Percentiles rank a stretch among this genome's conserved stretches.
Evolutionary conservation across 2,329 filamentous ascomycete species (phyloP).

Genomic region (Aspergillus sojae): DNA sequence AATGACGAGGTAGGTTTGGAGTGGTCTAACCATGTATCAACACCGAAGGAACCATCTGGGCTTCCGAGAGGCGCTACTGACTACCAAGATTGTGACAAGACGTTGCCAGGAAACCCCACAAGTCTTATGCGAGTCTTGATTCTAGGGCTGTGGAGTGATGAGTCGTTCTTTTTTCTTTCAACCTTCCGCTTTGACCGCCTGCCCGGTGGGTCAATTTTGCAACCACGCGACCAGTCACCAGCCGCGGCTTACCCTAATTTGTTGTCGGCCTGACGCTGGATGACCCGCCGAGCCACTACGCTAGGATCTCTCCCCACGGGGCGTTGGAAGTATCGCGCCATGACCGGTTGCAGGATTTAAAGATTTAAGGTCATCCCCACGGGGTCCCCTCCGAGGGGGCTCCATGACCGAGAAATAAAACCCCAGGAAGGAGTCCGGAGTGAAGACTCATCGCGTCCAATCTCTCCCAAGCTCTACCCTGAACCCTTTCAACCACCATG

Average conservation of each 20-base stretch:
- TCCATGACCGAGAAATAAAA: background rate
- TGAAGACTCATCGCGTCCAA: background rate
- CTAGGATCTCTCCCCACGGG: background rate
- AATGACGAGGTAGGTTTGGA: background rate
- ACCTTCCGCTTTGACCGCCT: background rate
- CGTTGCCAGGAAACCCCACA: background rate
- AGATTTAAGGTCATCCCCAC: background rate
- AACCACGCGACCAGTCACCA: background rate
- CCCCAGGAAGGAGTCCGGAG: background rate
- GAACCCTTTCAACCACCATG: conserved; percentile 8
- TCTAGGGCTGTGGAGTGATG: background rate
- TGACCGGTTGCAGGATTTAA: background rate
- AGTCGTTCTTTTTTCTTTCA: background rate
- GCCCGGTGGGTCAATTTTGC: background rate
- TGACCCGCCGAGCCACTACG: background rate
- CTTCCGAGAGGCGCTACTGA: no score
- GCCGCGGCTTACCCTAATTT: background rate
- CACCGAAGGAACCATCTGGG: background rate
- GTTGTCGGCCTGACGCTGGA: background rate
- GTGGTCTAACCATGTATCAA: background rate
- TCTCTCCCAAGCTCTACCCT: background rate
- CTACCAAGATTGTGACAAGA: background rate
- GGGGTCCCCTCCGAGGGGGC: background rate
- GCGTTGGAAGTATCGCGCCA: background rate
- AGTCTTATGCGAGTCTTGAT: background rate